Base-by-base conservation (phyloP, 1,284 basidiomycete genomes). In the Sporisorium graminicola region DNA sequence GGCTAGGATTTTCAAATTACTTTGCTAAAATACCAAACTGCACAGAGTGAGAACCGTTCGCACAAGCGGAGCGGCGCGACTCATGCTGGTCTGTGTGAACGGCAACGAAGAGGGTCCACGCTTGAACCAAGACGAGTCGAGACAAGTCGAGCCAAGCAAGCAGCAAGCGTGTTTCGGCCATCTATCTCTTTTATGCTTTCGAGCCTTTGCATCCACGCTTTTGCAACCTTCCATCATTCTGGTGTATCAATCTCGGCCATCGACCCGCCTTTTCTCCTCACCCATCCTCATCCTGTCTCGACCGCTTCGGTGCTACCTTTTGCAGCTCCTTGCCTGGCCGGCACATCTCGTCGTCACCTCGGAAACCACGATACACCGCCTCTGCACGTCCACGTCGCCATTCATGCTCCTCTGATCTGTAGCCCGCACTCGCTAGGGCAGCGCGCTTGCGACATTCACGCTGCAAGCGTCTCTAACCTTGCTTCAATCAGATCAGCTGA, bases 321-420 rank as follows among this genome's bases (percentile, higher is more conserved):
- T 35, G 35, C 8, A 35, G 13, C 35, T 9, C 8, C 35, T 13
- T 35, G 3, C 13, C 13, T 35, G 10, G 35, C 10, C 35, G 35
- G 12, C 37, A 40, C 37, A 40, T 8, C 37, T 49, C 16, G 27
- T 49, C 47, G 47, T 49, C 18, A 13, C 47, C 27, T 47, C 16
- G 16, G 16, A 13, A 46, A 13, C 26, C 18, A 29, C 47, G 2
- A 49, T 49, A 29, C 47, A 14, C 47, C 27, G 18, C 47, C 16
- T 16, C 16, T n/a, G 26, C n/a, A 8, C 33, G 16, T 9, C 18
- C 9, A 29, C 18, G 10, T 51, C 50, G 13, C 29, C 50, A 49
- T 14, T 24, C 55, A 67, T 62, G 58, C 47, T 27, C 13, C 20
- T 61, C 31, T 62, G 44, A 67, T 16, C 37, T 18, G 24, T 10